A percentile compares a stretch with the other conserved stretches of the same genome.
Conservation (phyloP, 192 early-diverging fungal genomes). For the Cladochytrium replicatum region DNA sequence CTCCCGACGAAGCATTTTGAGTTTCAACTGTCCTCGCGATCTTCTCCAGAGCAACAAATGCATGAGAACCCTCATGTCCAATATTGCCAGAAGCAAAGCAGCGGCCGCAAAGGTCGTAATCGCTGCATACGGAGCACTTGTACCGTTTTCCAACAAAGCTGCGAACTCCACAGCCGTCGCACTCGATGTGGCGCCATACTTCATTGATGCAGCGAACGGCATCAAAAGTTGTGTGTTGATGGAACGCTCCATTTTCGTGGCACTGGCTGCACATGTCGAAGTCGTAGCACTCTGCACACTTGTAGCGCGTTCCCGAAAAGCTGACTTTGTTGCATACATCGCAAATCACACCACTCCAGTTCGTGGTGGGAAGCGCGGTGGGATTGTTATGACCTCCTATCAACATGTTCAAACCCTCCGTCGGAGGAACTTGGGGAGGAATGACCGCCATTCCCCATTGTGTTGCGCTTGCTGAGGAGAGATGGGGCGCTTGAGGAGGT, state of each 20-base stretch:
- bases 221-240: too few species aligned
- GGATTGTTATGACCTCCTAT: too few species aligned
- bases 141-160: constrained; percentile 18
- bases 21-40: too few species aligned
- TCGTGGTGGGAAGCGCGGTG: too few species aligned
- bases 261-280: constrained; percentile 18
- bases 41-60: too few species aligned
- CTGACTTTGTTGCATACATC: constrained; percentile 12
- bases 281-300: constrained; percentile 14
- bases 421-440: too few species aligned
- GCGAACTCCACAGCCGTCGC: constrained; percentile 10
- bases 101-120: constrained; percentile 18
- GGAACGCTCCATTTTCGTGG: neutral
- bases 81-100: constrained; percentile 4
- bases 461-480: too few species aligned
- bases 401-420: too few species aligned
- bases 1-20: too few species aligned
- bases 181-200: constrained; percentile 9
- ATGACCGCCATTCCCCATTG: too few species aligned
- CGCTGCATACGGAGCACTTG: constrained; percentile 17
- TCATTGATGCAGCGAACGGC: neutral
- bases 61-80: too few species aligned
- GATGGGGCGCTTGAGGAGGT: too few species aligned
- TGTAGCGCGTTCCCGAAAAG: constrained; percentile 11
- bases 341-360: constrained; percentile 14